These are phyloP conservation scores for Spinellus fusiger DNA, from an alignment of 192 early-diverging fungal genomes.

Conservation along the genomic window DNA sequence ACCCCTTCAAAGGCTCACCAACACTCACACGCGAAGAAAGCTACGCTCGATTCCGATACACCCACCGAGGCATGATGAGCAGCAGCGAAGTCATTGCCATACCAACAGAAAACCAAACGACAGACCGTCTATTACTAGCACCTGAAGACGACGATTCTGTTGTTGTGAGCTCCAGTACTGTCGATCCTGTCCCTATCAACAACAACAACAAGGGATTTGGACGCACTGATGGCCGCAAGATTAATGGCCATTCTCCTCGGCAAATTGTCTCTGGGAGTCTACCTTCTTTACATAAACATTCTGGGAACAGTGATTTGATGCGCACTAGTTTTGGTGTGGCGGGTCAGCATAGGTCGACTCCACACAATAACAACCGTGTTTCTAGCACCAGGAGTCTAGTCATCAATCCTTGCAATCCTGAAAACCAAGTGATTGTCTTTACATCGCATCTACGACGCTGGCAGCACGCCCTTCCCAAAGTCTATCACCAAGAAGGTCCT, in stretches of 20 bases:
- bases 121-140: constrained; percentile 1
- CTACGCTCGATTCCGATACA: constrained; percentile 5
- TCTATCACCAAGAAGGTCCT: constrained; percentile 44
- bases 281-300: constrained; percentile 27
- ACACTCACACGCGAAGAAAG: constrained; percentile 8
- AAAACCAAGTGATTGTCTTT: constrained; percentile 42
- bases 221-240: constrained; percentile 7
- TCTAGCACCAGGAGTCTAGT: constrained; percentile 18
- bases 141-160: constrained; percentile 43
- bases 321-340: constrained; percentile 13
- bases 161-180: constrained; percentile 42
- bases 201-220: constrained; percentile 15
- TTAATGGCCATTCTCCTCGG: constrained; percentile 12
- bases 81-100: constrained; percentile 5
- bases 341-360: constrained; percentile 12
- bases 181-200: constrained; percentile 44
- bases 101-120: neutral
- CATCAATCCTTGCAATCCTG: constrained; percentile 72
- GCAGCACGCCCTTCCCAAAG: constrained; percentile 81
- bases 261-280: constrained; percentile 17
- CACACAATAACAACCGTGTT: constrained; percentile 7
- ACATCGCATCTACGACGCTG: constrained; percentile 74
- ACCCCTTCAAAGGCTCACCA: constrained; percentile 21
- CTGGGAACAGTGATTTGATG: constrained; percentile 29
- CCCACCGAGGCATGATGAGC: constrained; percentile 8